Conservation (phyloP, 2,329 filamentous ascomycete genomes). For the Penicillium olsonii region DNA sequence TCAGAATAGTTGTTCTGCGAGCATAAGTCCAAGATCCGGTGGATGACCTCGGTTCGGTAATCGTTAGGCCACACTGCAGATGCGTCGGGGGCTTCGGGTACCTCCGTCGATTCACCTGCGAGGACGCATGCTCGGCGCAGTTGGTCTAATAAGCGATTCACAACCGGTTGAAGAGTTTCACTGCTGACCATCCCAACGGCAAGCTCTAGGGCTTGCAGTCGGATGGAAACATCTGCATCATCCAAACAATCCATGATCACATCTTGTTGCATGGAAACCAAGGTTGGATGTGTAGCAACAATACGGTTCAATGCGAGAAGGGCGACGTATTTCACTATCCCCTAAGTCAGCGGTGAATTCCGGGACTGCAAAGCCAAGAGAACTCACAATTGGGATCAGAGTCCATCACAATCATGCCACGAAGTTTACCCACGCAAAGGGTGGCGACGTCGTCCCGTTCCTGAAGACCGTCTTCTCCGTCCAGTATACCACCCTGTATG, state of each 20-base stretch:
- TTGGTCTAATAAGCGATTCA: slow-evolving; percentile 84
- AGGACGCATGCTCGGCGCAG: slow-evolving; percentile 62
- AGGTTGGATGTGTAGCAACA: slow-evolving; percentile 79
- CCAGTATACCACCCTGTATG: slow-evolving; percentile 92
- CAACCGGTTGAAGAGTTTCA: slow-evolving; percentile 80
- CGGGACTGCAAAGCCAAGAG: slow-evolving; percentile 16
- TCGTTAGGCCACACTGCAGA: slow-evolving; percentile 71
- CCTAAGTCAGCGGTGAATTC: slow-evolving; percentile 10
- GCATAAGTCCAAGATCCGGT: slow-evolving; percentile 83
- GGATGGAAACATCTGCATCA: slow-evolving; percentile 92
- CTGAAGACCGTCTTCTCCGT: slow-evolving; percentile 73
- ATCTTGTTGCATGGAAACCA: slow-evolving; percentile 91
- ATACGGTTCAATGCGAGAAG: slow-evolving; percentile 95
- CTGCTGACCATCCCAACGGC: slow-evolving; percentile 91
- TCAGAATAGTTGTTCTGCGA: slow-evolving; percentile 84
- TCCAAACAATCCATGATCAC: slow-evolving; percentile 96
- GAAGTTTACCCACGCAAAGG: slow-evolving; percentile 86
- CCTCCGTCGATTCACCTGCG: slow-evolving; percentile 32
- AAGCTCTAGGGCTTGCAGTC: slow-evolving; percentile 86
- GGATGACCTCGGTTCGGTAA: slow-evolving; percentile 81
- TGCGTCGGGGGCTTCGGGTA: neutral
- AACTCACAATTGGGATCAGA: slow-evolving; percentile 85
- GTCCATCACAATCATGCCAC: slow-evolving; percentile 91
- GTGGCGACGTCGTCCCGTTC: slow-evolving; percentile 90
- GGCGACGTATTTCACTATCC: slow-evolving; percentile 90